Conservation (phyloP, 1,139 yeast species). For the Saccharomyces hybrid region DNA sequence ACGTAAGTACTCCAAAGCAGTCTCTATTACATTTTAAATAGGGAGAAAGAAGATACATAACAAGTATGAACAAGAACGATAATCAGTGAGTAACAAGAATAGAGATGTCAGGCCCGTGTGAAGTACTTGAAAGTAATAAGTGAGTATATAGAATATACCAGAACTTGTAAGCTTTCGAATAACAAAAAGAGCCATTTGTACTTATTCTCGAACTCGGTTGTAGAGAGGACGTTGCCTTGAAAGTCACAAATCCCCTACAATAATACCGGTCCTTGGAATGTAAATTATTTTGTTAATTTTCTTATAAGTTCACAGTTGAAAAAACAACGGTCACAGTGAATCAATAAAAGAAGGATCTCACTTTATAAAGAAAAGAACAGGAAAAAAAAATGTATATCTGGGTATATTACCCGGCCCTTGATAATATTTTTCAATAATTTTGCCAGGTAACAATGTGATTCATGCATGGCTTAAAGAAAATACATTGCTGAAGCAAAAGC, state of each 20-base stretch:
- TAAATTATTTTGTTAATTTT: not conserved
- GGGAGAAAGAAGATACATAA: not conserved
- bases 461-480: too few species aligned
- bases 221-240: constrained; percentile 26
- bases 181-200: constrained; percentile 1
- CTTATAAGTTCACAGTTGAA: not conserved
- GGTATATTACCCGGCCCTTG: too few species aligned
- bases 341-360: not conserved
- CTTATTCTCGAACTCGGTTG: constrained; percentile 25
- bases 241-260: constrained; percentile 21
- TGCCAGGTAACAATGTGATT: too few species aligned
- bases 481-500: too few species aligned
- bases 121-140: not conserved
- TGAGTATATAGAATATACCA: not conserved
- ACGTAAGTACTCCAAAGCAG: not conserved
- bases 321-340: not conserved
- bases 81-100: not conserved
- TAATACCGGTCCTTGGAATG: constrained; percentile 30
- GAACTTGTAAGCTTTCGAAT: constrained; percentile 2
- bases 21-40: not conserved
- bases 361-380: not conserved
- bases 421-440: too few species aligned
- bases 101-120: not conserved
- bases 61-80: not conserved
- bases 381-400: not conserved